Evolutionary conservation across 2,329 filamentous ascomycete genomes (phyloP).

Genomic region (Fusarium sp.): DNA sequence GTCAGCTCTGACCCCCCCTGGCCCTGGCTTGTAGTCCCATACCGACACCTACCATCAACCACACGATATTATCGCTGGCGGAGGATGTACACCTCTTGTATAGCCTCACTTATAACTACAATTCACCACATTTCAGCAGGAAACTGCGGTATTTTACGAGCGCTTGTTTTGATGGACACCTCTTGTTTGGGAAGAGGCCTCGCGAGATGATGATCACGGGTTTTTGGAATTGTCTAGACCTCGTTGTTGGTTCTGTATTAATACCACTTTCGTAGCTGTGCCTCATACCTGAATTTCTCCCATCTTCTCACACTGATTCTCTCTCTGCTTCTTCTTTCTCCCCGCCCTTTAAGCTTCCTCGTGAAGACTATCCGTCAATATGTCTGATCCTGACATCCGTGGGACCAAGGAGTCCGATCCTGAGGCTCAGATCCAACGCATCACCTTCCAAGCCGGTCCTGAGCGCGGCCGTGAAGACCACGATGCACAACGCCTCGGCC

Average conservation of each 20-base stretch:
- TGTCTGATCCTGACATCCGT: slow-evolving; percentile 34
- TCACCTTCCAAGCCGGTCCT: slow-evolving; percentile 32
- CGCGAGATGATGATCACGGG: background rate
- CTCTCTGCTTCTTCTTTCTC: background rate
- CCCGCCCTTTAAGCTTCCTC: background rate
- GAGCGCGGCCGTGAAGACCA: slow-evolving; percentile 8
- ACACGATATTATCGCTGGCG: slow-evolving; percentile 26
- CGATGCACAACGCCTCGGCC: slow-evolving; percentile 8
- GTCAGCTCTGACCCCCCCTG: background rate
- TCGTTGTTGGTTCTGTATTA: background rate
- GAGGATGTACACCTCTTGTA: slow-evolving; percentile 31
- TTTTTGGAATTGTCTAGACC: slow-evolving; percentile 20
- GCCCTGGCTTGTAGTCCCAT: slow-evolving; percentile 26
- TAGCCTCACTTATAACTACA: slow-evolving; percentile 30
- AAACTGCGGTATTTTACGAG: slow-evolving; percentile 28
- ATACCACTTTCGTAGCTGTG: background rate
- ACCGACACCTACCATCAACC: slow-evolving; percentile 25
- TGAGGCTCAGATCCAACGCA: slow-evolving; percentile 27
- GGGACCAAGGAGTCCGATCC: slow-evolving; percentile 25
- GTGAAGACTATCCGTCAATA: background rate
- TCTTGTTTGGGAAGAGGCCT: slow-evolving; percentile 24
- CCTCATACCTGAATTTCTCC: background rate
- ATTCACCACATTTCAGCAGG: background rate
- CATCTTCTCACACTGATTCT: background rate
- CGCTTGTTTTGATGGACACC: background rate